These are phyloP conservation scores for Didymella exigua DNA, from an alignment of 2,329 filamentous ascomycete genomes.

Conservation along the genomic window DNA sequence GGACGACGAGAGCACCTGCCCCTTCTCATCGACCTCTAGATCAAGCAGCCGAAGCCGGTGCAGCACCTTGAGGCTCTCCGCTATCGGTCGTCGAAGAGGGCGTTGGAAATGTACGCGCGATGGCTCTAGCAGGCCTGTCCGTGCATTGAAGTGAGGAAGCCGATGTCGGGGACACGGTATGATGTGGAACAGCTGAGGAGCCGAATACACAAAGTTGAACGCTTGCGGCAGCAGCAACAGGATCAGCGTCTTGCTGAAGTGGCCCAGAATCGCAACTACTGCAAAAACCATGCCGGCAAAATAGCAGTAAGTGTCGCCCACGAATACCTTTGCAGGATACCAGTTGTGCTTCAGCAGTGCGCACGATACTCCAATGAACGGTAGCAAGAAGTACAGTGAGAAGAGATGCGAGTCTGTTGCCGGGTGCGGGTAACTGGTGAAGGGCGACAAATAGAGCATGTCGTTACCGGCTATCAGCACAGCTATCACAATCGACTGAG, in stretches of 20 bases:
- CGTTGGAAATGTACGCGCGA: conserved; percentile 77
- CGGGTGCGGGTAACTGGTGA: conserved; percentile 82
- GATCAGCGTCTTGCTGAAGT: conserved; percentile 96
- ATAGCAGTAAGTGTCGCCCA: conserved; percentile 99
- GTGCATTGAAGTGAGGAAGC: conserved; percentile 84
- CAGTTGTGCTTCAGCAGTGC: conserved; percentile 91
- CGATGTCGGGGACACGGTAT: conserved; percentile 93
- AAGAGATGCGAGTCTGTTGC: conserved; percentile 96
- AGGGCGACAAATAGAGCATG: conserved; percentile 75
- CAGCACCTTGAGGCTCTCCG: conserved; percentile 69
- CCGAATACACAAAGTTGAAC: conserved; percentile 95
- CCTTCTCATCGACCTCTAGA: conserved; percentile 69
- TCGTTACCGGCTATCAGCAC: conserved; percentile 85
- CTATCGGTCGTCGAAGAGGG: conserved; percentile 71
- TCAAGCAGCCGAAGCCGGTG: conserved; percentile 70
- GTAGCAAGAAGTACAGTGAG: conserved; percentile 90
- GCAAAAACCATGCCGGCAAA: conserved; percentile 99
- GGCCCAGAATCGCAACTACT: conserved; percentile 92
- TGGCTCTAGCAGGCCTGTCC: conserved; percentile 83
- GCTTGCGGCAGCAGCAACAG: conserved; percentile 91
- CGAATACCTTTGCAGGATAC: conserved; percentile 94
- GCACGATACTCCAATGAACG: conserved; percentile 89
- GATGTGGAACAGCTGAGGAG: conserved; percentile 86
- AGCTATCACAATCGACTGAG: conserved; percentile 90
- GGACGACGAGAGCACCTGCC: conserved; percentile 76